Base-by-base conservation (phyloP, 2,329 filamentous ascomycete genomes). In the Paecilomyces sp. region DNA sequence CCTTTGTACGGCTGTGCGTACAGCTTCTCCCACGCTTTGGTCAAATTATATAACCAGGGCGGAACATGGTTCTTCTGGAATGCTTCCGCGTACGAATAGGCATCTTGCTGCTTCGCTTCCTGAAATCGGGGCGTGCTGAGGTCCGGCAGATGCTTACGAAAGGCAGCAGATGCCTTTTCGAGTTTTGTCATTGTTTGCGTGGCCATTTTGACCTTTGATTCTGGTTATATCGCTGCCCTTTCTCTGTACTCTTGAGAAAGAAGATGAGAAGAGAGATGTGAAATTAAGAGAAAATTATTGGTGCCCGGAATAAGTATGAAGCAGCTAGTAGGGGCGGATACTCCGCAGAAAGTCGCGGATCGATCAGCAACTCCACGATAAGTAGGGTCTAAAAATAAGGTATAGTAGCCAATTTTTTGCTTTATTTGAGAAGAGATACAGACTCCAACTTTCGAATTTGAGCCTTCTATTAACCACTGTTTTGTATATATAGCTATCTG, bases 1-100 rank as follows among this genome's bases (percentile, higher is more conserved):
- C 89, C 89, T 67, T 83, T 85, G 70, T 85, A 91, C 0, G 89
- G 88, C 73, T 90, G 87, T 58, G 84, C 70, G 33, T 75, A 75
- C 8, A 88, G 70, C 34, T 81, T 76, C 55, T 77, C 70, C 85
- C 85, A 88, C 68, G 86, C 83, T 62, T 79, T 69, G 60, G 84
- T 87, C 24, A 88, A 71, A 0, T 76, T 83, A 65, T 88, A 81
- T 15, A 91, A 74, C 88, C 88, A 90, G 0, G 88, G 87, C 0
- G 88, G 88, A 12, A 78, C 75, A 0, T 82, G 82, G 22, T 79
- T 72, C 34, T 84, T 79, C 61, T 83, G 83, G 68, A 90, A 88
- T 3, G 75, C 81, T 5, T 80, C 74, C 0, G 84, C 85, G 62
- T 90, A 89, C 61, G 83, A 80, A 59, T 86, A 81, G 2, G 84